Base-by-base conservation (phyloP, 75 land plant genomes). In the Pinus tabuliformis region DNA sequence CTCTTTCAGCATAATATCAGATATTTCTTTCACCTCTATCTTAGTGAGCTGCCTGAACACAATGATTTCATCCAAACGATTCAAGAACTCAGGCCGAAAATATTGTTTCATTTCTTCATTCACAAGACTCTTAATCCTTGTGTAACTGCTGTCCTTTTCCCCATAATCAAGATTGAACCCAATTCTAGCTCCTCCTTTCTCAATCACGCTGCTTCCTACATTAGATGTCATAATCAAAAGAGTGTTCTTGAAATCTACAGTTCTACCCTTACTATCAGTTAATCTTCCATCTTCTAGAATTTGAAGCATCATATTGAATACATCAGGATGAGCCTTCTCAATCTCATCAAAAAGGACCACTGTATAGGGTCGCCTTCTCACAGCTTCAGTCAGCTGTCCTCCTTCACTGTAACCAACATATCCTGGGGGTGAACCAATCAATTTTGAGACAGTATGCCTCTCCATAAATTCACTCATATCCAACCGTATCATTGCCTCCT, bases 231-330 rank as follows among this genome's bases (percentile, higher is more conserved):
- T 86, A 54, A 86, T 86, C 36, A 86, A 37, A 21, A 86, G 82
- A 20, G 87, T 86, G 72, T 86, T 86, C 74, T 86, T 86, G 77
- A 86, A 86, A 62, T 86, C 87, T 24, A 85, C 87, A 52, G 87
- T 85, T 56, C 87, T 52, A 6, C 87, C 87, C 59, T 87, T 86
- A 58, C 89, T 87, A 42, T 87, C 89, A 14, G 89, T 87, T 5
- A 87, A 65, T 56, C 87, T 75, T 16, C 89, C 89, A 79, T 87
- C 89, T 59, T 87, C 89, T 49, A 87, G 70, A 18, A 87, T 87
- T 79, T 87, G 89, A 17, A 87, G 89, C 87, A 87, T 87, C 89
- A 87, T 87, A 78, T 87, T 87, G 81, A 87, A 87, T 58, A 87
- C 89, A 62, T 85, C 87, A 21, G 87, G 85, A 73, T 85, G 87